Conservation (phyloP, 2,329 filamentous ascomycete species). For the Acrocalymma vagum region DNA sequence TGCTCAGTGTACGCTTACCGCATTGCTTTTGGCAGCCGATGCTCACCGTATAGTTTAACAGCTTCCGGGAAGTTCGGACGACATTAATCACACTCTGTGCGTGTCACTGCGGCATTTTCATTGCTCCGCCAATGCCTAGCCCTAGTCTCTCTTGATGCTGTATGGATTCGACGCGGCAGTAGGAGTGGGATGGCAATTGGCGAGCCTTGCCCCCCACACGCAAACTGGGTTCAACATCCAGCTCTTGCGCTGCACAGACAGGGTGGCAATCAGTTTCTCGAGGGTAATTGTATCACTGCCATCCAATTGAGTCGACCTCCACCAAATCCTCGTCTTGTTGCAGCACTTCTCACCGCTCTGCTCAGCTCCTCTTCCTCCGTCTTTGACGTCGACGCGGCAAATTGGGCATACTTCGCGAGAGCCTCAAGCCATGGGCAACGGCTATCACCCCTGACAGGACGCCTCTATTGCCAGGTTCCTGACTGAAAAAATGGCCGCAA, state of each 20-base stretch:
- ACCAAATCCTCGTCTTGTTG: neutral
- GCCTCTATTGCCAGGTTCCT: slow-evolving; percentile 17
- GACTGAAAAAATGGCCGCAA: slow-evolving; percentile 21
- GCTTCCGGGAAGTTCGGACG: slow-evolving; percentile 11
- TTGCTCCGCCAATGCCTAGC: slow-evolving; percentile 1
- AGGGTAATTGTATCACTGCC: slow-evolving; percentile 44
- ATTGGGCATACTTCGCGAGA: slow-evolving; percentile 17
- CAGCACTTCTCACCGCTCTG: no score
- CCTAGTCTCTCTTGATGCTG: neutral
- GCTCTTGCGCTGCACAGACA: slow-evolving; percentile 22
- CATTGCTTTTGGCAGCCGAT: slow-evolving; percentile 25
- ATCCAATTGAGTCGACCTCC: slow-evolving; percentile 15
- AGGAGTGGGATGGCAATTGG: slow-evolving; percentile 15
- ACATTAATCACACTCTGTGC: slow-evolving; percentile 9
- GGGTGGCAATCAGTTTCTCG: slow-evolving; percentile 22
- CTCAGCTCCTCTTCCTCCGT: slow-evolving; percentile 10
- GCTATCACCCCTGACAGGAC: slow-evolving; percentile 21
- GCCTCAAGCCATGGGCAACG: slow-evolving; percentile 34
- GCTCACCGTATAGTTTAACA: slow-evolving; percentile 5
- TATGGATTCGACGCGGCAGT: neutral
- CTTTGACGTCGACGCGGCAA: slow-evolving; percentile 1
- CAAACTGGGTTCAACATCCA: slow-evolving; percentile 23
- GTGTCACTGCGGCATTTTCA: slow-evolving; percentile 24
- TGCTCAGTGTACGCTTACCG: slow-evolving; percentile 10
- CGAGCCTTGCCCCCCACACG: slow-evolving; percentile 26